Evolutionary conservation across 495 filamentous ascomycete genomes (phyloP).

Genomic region (Penicillium ochrochloron): DNA sequence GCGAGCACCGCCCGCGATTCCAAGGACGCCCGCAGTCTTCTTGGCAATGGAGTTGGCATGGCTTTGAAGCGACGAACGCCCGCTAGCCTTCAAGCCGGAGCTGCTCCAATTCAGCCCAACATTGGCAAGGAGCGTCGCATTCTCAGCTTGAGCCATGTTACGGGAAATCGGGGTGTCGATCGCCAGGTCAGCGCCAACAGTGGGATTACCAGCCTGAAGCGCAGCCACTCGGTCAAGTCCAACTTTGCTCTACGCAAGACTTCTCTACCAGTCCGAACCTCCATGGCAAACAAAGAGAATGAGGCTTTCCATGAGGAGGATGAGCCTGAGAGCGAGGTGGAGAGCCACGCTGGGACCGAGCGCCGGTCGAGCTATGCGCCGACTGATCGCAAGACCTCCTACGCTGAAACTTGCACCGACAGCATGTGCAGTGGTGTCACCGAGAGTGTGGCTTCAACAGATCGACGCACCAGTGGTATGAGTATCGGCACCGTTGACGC

Average conservation of each 20-base stretch:
- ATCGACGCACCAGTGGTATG: slow-evolving; percentile 56
- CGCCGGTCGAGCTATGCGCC: slow-evolving; percentile 54
- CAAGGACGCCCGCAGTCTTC: slow-evolving; percentile 45
- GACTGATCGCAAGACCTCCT: slow-evolving; percentile 37
- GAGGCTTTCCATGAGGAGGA: slow-evolving; percentile 60
- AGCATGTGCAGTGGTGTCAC: slow-evolving; percentile 53
- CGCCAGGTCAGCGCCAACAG: slow-evolving; percentile 55
- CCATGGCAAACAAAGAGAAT: slow-evolving; percentile 64
- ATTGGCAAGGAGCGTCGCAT: slow-evolving; percentile 68
- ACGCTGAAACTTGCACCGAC: slow-evolving; percentile 51
- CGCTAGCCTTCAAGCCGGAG: slow-evolving; percentile 47
- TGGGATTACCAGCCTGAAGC: slow-evolving; percentile 59
- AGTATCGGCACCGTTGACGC: slow-evolving; percentile 42
- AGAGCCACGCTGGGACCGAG: slow-evolving; percentile 58
- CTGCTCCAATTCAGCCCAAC: slow-evolving; percentile 54
- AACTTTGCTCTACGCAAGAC: slow-evolving; percentile 67
- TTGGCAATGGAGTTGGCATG: slow-evolving; percentile 57
- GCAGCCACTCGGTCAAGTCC: slow-evolving; percentile 74
- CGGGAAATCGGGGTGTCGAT: slow-evolving; percentile 68
- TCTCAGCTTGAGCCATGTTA: slow-evolving; percentile 85
- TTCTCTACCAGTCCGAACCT: slow-evolving; percentile 68
- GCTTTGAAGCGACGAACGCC: slow-evolving; percentile 54
- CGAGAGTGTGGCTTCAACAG: slow-evolving; percentile 53
- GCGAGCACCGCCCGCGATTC: slow-evolving; percentile 46
- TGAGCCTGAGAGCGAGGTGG: slow-evolving; percentile 46